Evolutionary conservation across 2,329 filamentous ascomycete species (phyloP).

Genomic region (Arachnopeziza araneosa): DNA sequence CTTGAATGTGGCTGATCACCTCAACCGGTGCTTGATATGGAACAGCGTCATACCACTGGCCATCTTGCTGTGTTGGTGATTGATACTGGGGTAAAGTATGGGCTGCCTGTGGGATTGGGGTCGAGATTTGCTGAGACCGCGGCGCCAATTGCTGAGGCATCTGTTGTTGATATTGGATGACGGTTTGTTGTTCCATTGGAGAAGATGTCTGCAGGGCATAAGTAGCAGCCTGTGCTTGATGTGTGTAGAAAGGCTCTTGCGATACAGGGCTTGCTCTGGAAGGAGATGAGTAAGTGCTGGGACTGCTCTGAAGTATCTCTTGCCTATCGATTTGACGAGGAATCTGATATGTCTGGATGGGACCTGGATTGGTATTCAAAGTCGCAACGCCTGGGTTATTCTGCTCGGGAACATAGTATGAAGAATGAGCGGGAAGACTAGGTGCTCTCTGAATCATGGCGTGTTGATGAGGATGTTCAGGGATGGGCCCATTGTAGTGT

Average conservation of each 20-base stretch:
- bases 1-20: slow-evolving; percentile 47
- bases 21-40: slow-evolving; percentile 54
- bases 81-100: slow-evolving; percentile 37
- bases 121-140: slow-evolving; percentile 20
- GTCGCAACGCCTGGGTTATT: slow-evolving; percentile 57
- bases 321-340: slow-evolving; percentile 35
- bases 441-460: slow-evolving; percentile 34
- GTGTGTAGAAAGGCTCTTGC: slow-evolving; percentile 53
- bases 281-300: slow-evolving; percentile 50
- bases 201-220: slow-evolving; percentile 45
- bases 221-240: slow-evolving; percentile 43
- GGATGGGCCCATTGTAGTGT: slow-evolving; percentile 38
- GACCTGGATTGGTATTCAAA: slow-evolving; percentile 48
- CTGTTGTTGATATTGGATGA: slow-evolving; percentile 33
- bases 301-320: slow-evolving; percentile 52
- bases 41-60: slow-evolving; percentile 47
- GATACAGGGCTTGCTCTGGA: slow-evolving; percentile 49
- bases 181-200: slow-evolving; percentile 40
- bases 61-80: slow-evolving; percentile 37
- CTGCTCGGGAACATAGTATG: slow-evolving; percentile 53
- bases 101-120: slow-evolving; percentile 25
- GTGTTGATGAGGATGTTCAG: slow-evolving; percentile 35
- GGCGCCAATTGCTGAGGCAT: slow-evolving; percentile 22
- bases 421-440: slow-evolving; percentile 26
- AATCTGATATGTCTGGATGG: slow-evolving; percentile 42